phyloP scores from a whole-genome alignment of 2,329 filamentous ascomycete species.

The Fusarium solani-melongenae region DNA sequence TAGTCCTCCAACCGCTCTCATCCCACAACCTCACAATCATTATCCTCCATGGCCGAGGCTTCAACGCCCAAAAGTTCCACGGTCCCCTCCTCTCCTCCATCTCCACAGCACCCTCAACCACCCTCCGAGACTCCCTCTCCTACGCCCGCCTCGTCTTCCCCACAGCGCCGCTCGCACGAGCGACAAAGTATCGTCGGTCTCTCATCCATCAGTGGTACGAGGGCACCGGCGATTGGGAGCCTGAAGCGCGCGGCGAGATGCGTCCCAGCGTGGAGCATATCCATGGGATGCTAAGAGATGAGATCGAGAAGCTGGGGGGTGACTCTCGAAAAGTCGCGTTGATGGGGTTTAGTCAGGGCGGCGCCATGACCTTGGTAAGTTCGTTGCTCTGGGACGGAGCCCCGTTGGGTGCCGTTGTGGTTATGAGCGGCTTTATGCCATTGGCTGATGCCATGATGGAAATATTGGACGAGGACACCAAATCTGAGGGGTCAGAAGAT shows the following conservation, averaged over 20 bases:
- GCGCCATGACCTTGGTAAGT: constrained; percentile 57
- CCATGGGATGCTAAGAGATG: constrained; percentile 50
- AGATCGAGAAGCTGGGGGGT: constrained; percentile 48
- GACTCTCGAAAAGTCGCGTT: constrained; percentile 56
- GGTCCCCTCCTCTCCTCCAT: constrained; percentile 49
- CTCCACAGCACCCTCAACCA: constrained; percentile 2
- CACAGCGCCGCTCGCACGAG: constrained; percentile 53
- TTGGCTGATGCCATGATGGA: constrained; percentile 48
- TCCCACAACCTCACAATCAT: constrained; percentile 58
- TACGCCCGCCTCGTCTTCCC: constrained; percentile 63
- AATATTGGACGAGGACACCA: constrained; percentile 5
- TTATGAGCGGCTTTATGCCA: constrained; percentile 60
- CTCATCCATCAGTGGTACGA: constrained; percentile 52
- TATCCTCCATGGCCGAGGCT: constrained; percentile 62
- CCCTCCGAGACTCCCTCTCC: constrained; percentile 51
- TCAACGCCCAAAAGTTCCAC: constrained; percentile 53
- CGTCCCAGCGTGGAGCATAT: constrained; percentile 54
- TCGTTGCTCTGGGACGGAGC: constrained; percentile 57
- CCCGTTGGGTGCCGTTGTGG: constrained; percentile 52
- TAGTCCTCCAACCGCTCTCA: constrained; percentile 35
- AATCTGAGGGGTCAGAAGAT: constrained; percentile 11
- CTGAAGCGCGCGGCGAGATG: constrained; percentile 48
- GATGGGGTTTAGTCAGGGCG: constrained; percentile 66
- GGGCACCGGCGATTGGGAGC: constrained; percentile 50
- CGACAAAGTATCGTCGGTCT: constrained; percentile 47